phyloP scores from a whole-genome alignment of 768 basidiomycete species.

The Calocybe gangraenosa region DNA sequence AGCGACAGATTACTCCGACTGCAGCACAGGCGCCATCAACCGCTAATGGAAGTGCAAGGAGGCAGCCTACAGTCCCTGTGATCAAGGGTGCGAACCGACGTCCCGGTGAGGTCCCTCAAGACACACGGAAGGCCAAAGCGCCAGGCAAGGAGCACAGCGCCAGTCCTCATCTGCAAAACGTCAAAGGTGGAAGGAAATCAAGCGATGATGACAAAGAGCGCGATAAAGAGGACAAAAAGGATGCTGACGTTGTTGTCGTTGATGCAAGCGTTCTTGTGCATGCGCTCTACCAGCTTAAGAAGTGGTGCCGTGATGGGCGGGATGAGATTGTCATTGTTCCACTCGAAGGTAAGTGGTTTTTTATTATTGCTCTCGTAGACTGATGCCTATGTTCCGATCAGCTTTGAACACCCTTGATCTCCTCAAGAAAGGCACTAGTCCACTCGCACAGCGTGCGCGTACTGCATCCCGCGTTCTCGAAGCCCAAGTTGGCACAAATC shows the following conservation, averaged over 20 bases:
- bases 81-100: constrained; percentile 29
- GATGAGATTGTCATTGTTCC: constrained; percentile 81
- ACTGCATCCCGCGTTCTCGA: constrained; percentile 87
- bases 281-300: constrained; percentile 73
- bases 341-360: constrained; percentile 66
- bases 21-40: constrained; percentile 5
- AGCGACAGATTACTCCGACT: constrained; percentile 27
- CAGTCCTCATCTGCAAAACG: constrained; percentile 10
- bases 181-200: constrained; percentile 23
- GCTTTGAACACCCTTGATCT: constrained; percentile 89
- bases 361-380: not conserved
- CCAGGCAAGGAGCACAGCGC: constrained; percentile 6
- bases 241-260: constrained; percentile 72
- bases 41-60: constrained; percentile 23
- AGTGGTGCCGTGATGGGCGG: constrained; percentile 74
- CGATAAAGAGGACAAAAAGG: constrained; percentile 35
- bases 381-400: constrained; percentile 24
- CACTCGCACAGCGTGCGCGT: constrained; percentile 78
- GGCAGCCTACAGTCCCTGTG: constrained; percentile 27
- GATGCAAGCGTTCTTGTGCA: constrained; percentile 83
- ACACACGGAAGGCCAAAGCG: constrained; percentile 15
- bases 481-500: constrained; percentile 78
- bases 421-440: constrained; percentile 84
- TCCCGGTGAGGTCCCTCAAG: constrained; percentile 19
- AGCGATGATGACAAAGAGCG: constrained; percentile 24